Base-by-base conservation (phyloP, 2,329 filamentous ascomycete genomes). In the Eurotiales sp. region DNA sequence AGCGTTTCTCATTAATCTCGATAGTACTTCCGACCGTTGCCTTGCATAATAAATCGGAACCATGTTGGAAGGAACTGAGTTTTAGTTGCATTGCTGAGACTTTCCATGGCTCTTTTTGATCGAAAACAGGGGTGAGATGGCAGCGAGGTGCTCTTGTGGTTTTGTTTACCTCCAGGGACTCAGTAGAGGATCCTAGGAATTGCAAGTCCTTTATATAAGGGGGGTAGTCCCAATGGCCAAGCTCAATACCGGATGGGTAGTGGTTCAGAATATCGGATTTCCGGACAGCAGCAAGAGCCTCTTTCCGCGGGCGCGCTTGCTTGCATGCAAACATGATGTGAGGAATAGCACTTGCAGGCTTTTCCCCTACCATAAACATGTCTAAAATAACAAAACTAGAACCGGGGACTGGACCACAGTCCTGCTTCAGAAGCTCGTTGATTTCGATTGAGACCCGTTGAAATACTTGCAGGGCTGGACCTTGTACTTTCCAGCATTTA, bases 221-320 rank as follows among this genome's bases (percentile, higher is more conserved):
- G 14, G 44, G 44, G 21, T 46, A 37, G 10, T 46, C 30, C 30
- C 32, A 46, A 5, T 46, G 44, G 7, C 44, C 32, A 21, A 46
- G 14, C 5, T 23, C 4, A 2, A 46, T 46, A 12, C 22, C 44
- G 15, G 44, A 14, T 5, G 44, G 22, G n/a, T 14, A 46, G 3
- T 23, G 29, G 15, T 8, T 17, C 12, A 46, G n/a, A n/a, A 46
- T 25, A 2, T 46, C 14, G 4, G 44, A 36, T 12, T 46, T 37
- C 5, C 8, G 7, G 17, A 46, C 7, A 15, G 44, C 30, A 37
- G 29, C n/a, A 23, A 37, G 12, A 25, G 30, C 44, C n/a, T 46
- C 19, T 19, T 46, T 46, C 22, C 30, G 12, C 19, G 30, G 19
- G 5, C 8, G 30, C 1, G 1, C 11, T 27, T 46, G 25, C n/a